Percentiles rank a stretch among this genome's conserved stretches.
phyloP scores from a whole-genome alignment of 208 protist species.

The Endotrypanum monterogeii region DNA sequence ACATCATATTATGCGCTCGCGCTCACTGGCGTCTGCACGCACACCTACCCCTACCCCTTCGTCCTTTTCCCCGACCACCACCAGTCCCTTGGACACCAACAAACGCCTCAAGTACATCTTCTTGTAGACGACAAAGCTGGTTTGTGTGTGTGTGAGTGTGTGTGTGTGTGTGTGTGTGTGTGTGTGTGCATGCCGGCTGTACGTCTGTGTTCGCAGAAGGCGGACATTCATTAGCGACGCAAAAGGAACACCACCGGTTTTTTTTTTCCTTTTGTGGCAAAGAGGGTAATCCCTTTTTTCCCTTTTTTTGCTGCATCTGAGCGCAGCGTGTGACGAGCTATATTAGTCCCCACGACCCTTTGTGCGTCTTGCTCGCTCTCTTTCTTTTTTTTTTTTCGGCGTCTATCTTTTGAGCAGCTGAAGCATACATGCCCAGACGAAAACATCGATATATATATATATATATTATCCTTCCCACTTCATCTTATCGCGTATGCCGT shows the following conservation, averaged over 20 bases:
- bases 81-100: neutral
- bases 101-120: slow-evolving; percentile 2
- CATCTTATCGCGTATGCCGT: slow-evolving; percentile 13
- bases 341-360: neutral
- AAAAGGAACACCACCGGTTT: neutral
- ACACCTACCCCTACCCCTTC: neutral
- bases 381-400: too few species aligned
- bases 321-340: neutral
- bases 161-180: neutral
- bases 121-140: neutral
- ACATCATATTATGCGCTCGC: neutral
- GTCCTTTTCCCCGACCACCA: neutral
- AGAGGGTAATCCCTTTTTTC: too few species aligned
- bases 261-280: neutral
- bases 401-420: neutral
- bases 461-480: neutral
- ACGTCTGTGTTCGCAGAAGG: neutral
- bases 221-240: neutral
- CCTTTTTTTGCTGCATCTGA: too few species aligned
- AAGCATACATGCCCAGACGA: neutral
- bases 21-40: neutral
- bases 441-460: neutral
- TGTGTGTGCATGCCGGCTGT: neutral
- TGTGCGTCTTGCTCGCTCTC: neutral
- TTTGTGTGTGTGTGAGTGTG: neutral